phyloP scores from a whole-genome alignment of 495 filamentous ascomycete species.

The Xylaria bambusicola region DNA sequence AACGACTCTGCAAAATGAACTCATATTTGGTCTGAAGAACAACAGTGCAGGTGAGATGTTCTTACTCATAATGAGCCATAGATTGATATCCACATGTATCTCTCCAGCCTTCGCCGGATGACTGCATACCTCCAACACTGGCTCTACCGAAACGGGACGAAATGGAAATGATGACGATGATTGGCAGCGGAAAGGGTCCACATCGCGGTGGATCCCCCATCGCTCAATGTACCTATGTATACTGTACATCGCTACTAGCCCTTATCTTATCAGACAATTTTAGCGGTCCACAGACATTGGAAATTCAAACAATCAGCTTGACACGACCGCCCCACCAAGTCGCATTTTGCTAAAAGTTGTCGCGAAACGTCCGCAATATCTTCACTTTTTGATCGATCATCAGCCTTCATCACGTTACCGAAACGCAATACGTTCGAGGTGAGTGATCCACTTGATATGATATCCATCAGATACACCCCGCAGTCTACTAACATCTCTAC shows the following conservation, averaged over 20 bases:
- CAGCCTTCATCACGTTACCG: constrained; percentile 22
- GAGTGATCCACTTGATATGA: not conserved
- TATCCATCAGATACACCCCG: constrained; percentile 54
- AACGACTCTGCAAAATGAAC: no score
- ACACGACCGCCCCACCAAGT: constrained; percentile 12
- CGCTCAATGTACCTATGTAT: no score
- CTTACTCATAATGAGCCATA: constrained; percentile 12
- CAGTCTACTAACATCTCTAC: constrained; percentile 69
- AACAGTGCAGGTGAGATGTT: not conserved
- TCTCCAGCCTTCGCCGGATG: constrained; percentile 13
- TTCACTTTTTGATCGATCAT: constrained; percentile 9
- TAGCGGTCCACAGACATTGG: constrained; percentile 9
- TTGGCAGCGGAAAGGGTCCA: no score
- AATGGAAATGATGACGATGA: not conserved
- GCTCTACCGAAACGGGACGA: not conserved
- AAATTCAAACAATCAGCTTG: constrained; percentile 18
- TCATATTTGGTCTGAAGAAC: not conserved
- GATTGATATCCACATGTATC: not conserved
- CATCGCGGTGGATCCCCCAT: no score
- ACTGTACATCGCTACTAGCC: no score
- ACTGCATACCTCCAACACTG: not conserved
- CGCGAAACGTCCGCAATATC: not conserved
- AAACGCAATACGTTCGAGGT: constrained; percentile 33
- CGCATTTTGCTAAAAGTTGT: constrained; percentile 12
- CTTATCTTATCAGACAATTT: constrained; percentile 22